Evolutionary conservation across 1,284 basidiomycete genomes (phyloP).

Genomic region (Irpex rosettiformis): DNA sequence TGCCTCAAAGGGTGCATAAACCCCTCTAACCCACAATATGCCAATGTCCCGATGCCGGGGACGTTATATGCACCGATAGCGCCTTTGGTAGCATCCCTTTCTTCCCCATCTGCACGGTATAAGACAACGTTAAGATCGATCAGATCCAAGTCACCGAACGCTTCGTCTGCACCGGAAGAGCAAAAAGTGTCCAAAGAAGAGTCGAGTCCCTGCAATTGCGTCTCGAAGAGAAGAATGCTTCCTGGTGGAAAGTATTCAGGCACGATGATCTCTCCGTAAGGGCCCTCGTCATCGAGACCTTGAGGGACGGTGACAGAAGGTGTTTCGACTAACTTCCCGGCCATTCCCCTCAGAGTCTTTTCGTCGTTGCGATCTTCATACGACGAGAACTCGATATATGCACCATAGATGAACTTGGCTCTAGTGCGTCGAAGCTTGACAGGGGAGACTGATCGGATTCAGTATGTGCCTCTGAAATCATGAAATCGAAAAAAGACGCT

Average conservation of each 20-base stretch:
- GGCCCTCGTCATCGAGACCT: constrained; percentile 63
- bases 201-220: constrained; percentile 70
- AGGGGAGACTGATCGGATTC: constrained; percentile 58
- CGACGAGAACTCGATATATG: constrained; percentile 65
- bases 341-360: constrained; percentile 67
- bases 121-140: constrained; percentile 87
- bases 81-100: constrained; percentile 78
- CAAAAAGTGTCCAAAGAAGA: constrained; percentile 69
- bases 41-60: constrained; percentile 68
- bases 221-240: constrained; percentile 87
- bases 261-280: constrained; percentile 74
- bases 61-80: constrained; percentile 77
- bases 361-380: constrained; percentile 57
- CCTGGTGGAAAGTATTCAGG: constrained; percentile 90
- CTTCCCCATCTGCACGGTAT: constrained; percentile 85
- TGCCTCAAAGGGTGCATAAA: constrained; percentile 89
- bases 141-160: constrained; percentile 72
- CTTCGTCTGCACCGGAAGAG: constrained; percentile 61
- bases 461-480: constrained; percentile 1
- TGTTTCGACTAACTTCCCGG: constrained; percentile 68
- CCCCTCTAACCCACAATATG: constrained; percentile 91
- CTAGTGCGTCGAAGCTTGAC: constrained; percentile 79
- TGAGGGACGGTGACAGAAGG: constrained; percentile 48
- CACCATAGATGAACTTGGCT: constrained; percentile 79
- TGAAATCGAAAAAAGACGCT: constrained; percentile 18